phyloP scores from a whole-genome alignment of 345 rosid species.

The Garcia nutans region DNA sequence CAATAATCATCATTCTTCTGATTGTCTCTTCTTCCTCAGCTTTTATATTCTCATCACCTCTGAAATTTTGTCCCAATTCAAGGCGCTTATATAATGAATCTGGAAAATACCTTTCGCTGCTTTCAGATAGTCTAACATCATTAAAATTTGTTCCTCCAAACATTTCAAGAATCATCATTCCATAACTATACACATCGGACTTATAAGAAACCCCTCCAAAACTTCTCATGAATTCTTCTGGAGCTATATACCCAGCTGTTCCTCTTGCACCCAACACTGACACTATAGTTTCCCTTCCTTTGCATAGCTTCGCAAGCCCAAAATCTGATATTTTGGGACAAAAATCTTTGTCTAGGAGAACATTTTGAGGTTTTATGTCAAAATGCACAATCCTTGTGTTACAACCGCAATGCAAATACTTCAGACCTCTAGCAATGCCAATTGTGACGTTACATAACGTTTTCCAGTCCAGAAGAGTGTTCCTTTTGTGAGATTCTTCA shows the following conservation, averaged over 20 bases:
- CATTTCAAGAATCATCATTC: constrained; percentile 17
- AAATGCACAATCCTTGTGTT: constrained; percentile 25
- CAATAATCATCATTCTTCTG: constrained; percentile 13
- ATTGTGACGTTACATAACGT: not conserved
- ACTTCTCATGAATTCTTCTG: constrained; percentile 13
- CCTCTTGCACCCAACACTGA: constrained; percentile 23
- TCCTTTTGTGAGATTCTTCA: not conserved
- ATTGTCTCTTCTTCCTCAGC: constrained; percentile 14
- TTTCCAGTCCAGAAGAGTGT: not conserved
- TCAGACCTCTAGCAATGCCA: constrained; percentile 16
- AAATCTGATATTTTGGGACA: constrained; percentile 24
- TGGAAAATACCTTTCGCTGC: constrained; percentile 7
- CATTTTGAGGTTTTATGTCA: constrained; percentile 30
- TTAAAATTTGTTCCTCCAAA: not conserved
- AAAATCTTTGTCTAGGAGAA: constrained; percentile 19
- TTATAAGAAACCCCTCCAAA: constrained; percentile 16
- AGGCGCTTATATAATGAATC: constrained; percentile 13
- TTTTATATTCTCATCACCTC: not conserved
- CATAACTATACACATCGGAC: constrained; percentile 21
- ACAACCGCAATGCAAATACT: constrained; percentile 25
- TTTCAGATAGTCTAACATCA: not conserved
- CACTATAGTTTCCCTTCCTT: constrained; percentile 16
- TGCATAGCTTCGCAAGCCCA: constrained; percentile 24
- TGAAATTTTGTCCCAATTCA: not conserved
- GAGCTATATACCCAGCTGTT: constrained; percentile 24